Conservation (phyloP, 176 grass and related monocot genomes). For the Carex kokanica region DNA sequence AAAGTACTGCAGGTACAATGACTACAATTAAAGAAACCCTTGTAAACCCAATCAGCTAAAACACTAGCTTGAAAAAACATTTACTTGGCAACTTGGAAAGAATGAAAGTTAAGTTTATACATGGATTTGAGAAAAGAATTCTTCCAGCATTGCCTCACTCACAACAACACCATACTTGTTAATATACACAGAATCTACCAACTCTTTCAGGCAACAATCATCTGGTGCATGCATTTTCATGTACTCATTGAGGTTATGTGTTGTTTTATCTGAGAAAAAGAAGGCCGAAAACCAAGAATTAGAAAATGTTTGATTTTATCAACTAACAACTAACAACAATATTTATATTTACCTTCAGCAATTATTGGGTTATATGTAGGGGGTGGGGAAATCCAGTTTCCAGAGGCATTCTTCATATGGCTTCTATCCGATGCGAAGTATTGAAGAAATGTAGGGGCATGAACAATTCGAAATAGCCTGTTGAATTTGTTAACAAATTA, state of each 20-base stretch:
- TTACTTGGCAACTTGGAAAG: neutral
- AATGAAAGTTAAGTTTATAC: neutral
- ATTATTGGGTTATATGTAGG: slow-evolving; percentile 61
- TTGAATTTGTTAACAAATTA: slow-evolving; percentile 14
- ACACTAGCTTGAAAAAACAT: neutral
- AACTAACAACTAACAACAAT: slow-evolving; percentile 12
- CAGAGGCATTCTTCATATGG: slow-evolving; percentile 67
- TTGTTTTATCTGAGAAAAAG: slow-evolving; percentile 57
- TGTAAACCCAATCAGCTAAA: neutral
- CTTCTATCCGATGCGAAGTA: slow-evolving; percentile 92
- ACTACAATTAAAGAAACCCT: neutral
- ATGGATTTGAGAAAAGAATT: slow-evolving; percentile 51
- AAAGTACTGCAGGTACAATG: neutral
- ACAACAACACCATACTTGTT: slow-evolving; percentile 56
- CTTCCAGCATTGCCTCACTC: slow-evolving; percentile 45
- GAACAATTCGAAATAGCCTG: slow-evolving; percentile 83
- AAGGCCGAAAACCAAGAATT: slow-evolving; percentile 18
- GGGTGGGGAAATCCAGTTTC: slow-evolving; percentile 69
- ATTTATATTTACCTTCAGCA: slow-evolving; percentile 47
- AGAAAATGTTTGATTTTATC: neutral
- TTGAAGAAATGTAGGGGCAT: slow-evolving; percentile 61
- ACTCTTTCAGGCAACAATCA: slow-evolving; percentile 31
- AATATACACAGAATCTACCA: slow-evolving; percentile 38
- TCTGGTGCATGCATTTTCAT: slow-evolving; percentile 42
- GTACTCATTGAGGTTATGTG: slow-evolving; percentile 74